A percentile compares a stretch with the other conserved stretches of the same genome.
Conservation (phyloP, 768 basidiomycete species). For the Suillus occidentalis region DNA sequence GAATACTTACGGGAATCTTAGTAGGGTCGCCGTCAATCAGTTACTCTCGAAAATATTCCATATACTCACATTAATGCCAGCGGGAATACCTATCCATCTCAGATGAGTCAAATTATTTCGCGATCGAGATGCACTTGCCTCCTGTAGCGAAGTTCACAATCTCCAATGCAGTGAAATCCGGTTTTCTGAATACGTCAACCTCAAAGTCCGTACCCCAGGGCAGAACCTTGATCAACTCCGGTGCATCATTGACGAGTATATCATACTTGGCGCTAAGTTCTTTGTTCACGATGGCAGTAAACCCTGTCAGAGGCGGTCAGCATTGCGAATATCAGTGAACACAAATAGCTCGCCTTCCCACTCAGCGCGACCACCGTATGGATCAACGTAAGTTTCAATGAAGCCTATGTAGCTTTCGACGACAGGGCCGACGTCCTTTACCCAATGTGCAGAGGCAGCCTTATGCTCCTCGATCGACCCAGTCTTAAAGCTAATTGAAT, state of each 20-base stretch:
- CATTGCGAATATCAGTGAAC: neutral
- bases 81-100: conserved; percentile 63
- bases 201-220: conserved; percentile 77
- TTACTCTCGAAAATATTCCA: neutral
- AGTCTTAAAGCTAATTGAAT: conserved; percentile 53
- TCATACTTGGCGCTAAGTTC: conserved; percentile 81
- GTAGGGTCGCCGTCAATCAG: neutral
- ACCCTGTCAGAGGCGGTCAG: conserved; percentile 48
- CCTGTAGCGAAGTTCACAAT: conserved; percentile 82
- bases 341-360: conserved; percentile 68
- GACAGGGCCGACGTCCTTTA: conserved; percentile 82
- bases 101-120: neutral
- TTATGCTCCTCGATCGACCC: conserved; percentile 83
- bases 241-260: conserved; percentile 70
- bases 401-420: conserved; percentile 91
- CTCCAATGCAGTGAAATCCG: conserved; percentile 86
- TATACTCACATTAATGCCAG: conserved; percentile 72
- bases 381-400: conserved; percentile 85
- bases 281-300: conserved; percentile 89
- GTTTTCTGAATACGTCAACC: conserved; percentile 77
- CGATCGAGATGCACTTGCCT: conserved; percentile 42
- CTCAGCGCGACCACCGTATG: conserved; percentile 87
- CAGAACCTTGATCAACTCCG: conserved; percentile 74
- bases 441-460: conserved; percentile 77
- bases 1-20: conserved; percentile 60